These are phyloP conservation scores for Boletus rubroflammeus DNA, from an alignment of 768 basidiomycete species.

Conservation along the genomic window DNA sequence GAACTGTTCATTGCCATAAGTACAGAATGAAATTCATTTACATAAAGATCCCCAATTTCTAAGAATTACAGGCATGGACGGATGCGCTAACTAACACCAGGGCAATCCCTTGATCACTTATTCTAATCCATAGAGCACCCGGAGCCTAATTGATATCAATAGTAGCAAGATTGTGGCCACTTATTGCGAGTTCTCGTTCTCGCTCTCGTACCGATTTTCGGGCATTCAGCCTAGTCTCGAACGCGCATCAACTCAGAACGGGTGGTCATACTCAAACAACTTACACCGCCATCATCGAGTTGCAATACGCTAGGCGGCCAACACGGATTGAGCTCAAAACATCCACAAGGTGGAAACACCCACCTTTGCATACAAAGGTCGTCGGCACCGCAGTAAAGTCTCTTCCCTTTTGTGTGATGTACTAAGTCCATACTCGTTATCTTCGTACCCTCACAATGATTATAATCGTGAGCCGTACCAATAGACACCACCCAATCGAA, in stretches of 20 bases:
- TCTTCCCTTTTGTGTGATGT: neutral
- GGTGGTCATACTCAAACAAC: neutral
- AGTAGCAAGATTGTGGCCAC: neutral
- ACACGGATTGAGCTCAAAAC: neutral
- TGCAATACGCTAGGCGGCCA: conserved; percentile 3
- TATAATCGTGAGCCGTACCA: neutral
- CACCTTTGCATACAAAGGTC: conserved; percentile 4
- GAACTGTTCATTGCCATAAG: neutral
- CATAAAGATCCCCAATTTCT: no score
- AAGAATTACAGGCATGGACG: no score
- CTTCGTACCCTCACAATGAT: neutral
- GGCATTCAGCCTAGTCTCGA: conserved; percentile 8
- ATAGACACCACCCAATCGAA: conserved; percentile 5
- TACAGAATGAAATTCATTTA: neutral
- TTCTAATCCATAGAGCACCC: neutral
- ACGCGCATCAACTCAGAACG: neutral
- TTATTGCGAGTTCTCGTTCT: neutral
- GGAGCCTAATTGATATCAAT: conserved; percentile 33
- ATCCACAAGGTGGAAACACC: neutral
- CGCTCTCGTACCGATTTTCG: conserved; percentile 3
- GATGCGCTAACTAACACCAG: no score
- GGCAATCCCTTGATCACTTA: no score
- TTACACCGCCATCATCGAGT: conserved; percentile 17
- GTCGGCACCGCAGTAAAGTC: conserved; percentile 1
- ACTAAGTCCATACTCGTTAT: neutral